A percentile compares a stretch with the other conserved stretches of the same genome.
Conservation (phyloP, 768 basidiomycete genomes). For the Bullera alba region DNA sequence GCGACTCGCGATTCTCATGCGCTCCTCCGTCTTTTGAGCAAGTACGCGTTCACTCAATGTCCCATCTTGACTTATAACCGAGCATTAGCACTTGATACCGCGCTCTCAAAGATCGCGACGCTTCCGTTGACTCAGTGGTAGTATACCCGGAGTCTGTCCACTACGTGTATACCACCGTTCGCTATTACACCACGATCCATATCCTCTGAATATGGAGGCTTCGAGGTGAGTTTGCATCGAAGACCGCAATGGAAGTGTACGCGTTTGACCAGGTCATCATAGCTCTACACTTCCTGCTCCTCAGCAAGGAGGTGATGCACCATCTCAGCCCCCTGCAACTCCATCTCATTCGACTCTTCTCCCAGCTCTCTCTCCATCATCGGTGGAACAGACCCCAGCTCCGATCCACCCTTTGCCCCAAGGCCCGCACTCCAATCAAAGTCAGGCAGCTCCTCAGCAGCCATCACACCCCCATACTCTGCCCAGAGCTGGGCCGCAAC, state of each 20-base stretch:
- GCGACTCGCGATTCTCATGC: no score
- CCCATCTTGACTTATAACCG: no score
- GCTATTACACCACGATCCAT: neutral
- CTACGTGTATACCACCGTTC: neutral
- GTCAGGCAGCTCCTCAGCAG: neutral
- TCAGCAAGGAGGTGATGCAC: neutral
- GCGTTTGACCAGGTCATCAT: neutral
- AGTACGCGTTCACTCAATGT: no score
- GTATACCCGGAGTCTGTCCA: no score
- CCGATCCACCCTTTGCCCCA: slow-evolving; percentile 1
- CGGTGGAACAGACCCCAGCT: neutral
- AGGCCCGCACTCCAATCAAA: slow-evolving; percentile 1
- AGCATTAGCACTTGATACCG: no score
- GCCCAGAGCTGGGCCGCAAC: neutral
- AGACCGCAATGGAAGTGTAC: neutral
- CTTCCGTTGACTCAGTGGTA: no score
- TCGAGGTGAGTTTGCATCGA: neutral
- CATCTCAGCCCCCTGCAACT: neutral
- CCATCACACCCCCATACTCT: neutral
- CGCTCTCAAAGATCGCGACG: no score
- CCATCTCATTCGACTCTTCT: slow-evolving; percentile 1
- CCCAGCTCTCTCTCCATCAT: neutral
- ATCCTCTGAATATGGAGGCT: neutral
- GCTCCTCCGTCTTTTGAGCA: no score
- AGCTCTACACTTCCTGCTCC: neutral